A percentile compares a stretch with the other conserved stretches of the same genome.
Conservation (phyloP, 768 basidiomycete species). For the Pleurotus sapidus region DNA sequence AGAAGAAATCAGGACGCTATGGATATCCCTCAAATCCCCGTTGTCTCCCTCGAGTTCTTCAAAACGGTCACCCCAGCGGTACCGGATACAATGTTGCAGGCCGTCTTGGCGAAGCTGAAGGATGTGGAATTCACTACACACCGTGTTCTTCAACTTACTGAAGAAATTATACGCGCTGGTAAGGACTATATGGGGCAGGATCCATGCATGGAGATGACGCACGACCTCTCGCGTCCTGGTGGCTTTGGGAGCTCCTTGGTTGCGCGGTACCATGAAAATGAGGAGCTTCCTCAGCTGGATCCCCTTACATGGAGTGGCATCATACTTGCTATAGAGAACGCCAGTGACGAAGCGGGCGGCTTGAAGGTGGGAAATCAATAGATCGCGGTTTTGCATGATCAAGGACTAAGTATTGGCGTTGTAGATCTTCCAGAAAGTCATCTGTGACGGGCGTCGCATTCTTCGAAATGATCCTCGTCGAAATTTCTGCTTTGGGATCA, state of each 20-base stretch:
- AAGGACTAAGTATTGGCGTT: not conserved
- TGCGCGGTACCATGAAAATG: not conserved
- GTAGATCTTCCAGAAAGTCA: constrained; percentile 16
- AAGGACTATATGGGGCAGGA: not conserved
- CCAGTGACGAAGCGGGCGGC: not conserved
- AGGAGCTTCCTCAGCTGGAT: not conserved
- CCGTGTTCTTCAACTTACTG: not conserved
- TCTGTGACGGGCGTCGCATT: constrained; percentile 22
- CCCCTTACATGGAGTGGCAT: not conserved
- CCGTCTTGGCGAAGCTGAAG: not conserved
- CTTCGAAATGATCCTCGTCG: constrained; percentile 24
- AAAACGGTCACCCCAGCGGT: not conserved
- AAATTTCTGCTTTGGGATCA: constrained; percentile 23
- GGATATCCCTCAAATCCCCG: not conserved
- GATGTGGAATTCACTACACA: not conserved
- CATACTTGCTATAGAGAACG: not conserved
- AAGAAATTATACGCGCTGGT: not conserved
- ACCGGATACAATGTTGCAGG: not conserved
- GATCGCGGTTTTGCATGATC: not conserved
- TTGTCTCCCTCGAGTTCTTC: not conserved
- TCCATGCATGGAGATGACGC: not conserved
- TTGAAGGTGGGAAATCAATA: not conserved
- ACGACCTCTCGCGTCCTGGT: not conserved
- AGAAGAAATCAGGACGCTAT: not conserved
- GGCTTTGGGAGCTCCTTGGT: not conserved